Conservation (phyloP, 305 asterid species). For the Solanum hybrid region DNA sequence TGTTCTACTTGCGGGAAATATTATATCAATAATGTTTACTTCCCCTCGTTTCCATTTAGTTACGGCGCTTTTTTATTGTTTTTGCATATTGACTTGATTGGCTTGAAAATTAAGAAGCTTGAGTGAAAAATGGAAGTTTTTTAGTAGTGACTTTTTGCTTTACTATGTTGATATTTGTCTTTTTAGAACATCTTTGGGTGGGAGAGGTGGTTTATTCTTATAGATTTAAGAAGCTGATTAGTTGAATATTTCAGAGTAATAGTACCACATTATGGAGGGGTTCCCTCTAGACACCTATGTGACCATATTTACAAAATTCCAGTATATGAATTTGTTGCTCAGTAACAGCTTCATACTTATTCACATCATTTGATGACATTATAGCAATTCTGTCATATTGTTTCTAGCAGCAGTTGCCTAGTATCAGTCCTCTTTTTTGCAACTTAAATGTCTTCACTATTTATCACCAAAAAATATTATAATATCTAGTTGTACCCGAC, state of each 20-base stretch:
- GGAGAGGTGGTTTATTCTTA: background rate
- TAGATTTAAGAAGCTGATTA: background rate
- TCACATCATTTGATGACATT: background rate
- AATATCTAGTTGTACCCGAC: background rate
- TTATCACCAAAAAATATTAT: background rate
- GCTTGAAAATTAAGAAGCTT: background rate
- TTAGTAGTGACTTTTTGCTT: background rate
- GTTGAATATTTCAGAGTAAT: background rate
- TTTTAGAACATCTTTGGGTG: background rate
- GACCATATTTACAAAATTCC: background rate
- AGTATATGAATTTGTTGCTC: background rate
- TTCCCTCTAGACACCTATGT: background rate
- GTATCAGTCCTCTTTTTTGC: background rate
- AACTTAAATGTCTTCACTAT: background rate
- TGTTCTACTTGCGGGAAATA: background rate
- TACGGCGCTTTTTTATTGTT: background rate
- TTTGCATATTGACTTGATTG: background rate
- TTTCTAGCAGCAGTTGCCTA: background rate
- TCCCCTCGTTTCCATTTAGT: background rate
- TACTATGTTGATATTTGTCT: background rate
- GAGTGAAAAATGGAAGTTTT: background rate
- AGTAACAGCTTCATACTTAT: background rate
- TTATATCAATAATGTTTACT: background rate
- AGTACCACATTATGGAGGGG: background rate
- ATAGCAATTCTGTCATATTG: background rate